A percentile compares a stretch with the other conserved stretches of the same genome.
Conservation (phyloP, 2,329 filamentous ascomycete genomes). For the Paraconiothyrium sp. region DNA sequence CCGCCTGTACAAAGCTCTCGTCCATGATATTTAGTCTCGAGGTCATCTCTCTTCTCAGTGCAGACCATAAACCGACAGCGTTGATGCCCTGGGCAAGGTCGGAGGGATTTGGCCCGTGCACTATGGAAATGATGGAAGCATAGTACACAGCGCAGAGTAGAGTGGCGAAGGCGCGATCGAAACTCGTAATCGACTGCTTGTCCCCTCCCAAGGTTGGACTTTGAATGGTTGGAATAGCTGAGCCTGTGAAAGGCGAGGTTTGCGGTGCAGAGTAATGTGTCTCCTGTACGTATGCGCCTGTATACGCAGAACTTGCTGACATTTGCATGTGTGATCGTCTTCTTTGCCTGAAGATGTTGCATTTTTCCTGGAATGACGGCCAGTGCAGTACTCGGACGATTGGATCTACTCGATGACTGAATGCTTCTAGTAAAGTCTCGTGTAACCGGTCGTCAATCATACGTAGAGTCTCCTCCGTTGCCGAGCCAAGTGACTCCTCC, state of each 20-base stretch:
- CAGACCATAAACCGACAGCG: slow-evolving; percentile 19
- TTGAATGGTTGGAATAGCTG: neutral
- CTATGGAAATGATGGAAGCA: slow-evolving; percentile 27
- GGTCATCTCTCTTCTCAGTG: slow-evolving; percentile 25
- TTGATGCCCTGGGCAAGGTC: slow-evolving; percentile 25
- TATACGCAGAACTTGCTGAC: slow-evolving; percentile 12
- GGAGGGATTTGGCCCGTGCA: slow-evolving; percentile 24
- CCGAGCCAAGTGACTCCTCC: slow-evolving; percentile 10
- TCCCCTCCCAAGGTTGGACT: neutral
- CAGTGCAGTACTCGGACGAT: slow-evolving; percentile 32
- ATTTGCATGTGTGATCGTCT: slow-evolving; percentile 11
- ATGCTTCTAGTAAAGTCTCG: slow-evolving; percentile 26
- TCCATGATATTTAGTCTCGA: slow-evolving; percentile 22
- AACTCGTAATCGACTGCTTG: neutral
- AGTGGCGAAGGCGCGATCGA: slow-evolving; percentile 22
- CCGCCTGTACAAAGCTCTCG: slow-evolving; percentile 14
- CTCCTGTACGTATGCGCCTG: slow-evolving; percentile 19
- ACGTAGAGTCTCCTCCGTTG: slow-evolving; percentile 13
- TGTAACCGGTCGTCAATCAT: slow-evolving; percentile 28
- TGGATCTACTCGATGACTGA: slow-evolving; percentile 30
- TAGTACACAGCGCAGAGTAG: slow-evolving; percentile 32
- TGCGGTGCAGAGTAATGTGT: slow-evolving; percentile 19
- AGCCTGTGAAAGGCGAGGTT: slow-evolving; percentile 2
- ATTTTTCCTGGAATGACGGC: slow-evolving; percentile 30
- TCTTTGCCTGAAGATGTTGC: slow-evolving; percentile 17